Evolutionary conservation across 805 yeast genomes (phyloP).

Genomic region (Lachancea dasiensis): DNA sequence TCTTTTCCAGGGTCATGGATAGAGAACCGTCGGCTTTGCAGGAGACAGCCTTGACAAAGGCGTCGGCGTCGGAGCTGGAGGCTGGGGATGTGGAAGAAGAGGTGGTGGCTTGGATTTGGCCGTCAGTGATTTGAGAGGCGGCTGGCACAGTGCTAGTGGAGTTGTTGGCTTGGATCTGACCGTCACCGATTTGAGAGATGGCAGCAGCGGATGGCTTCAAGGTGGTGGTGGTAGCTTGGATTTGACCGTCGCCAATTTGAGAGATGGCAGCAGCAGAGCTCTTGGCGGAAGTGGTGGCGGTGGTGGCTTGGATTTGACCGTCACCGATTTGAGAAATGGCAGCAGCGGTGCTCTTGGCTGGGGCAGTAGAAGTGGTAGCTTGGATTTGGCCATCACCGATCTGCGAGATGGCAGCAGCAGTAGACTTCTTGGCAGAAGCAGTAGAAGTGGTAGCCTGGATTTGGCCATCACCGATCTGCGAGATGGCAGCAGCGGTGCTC

Average conservation of each 20-base stretch:
- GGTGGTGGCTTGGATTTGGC: constrained; percentile 36
- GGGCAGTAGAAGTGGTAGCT: constrained; percentile 29
- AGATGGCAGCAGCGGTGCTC: constrained; percentile 23
- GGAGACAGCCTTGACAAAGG: constrained; percentile 32
- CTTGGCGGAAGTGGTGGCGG: constrained; percentile 14
- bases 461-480: constrained; percentile 55
- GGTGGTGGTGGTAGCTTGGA: constrained; percentile 20
- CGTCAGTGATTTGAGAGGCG: constrained; percentile 37
- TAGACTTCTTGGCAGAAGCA: constrained; percentile 30
- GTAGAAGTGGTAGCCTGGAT: constrained; percentile 38
- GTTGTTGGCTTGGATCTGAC: constrained; percentile 19
- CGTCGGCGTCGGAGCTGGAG: constrained; percentile 18
- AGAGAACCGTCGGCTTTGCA: constrained; percentile 47
- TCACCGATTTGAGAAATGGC: constrained; percentile 30
- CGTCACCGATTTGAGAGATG: constrained; percentile 13
- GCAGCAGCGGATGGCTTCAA: constrained; percentile 11
- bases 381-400: constrained; percentile 46
- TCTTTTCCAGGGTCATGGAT: constrained; percentile 46
- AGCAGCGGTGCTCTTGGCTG: constrained; percentile 28
- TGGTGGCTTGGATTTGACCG: constrained; percentile 26
- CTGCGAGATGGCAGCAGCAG: constrained; percentile 36
- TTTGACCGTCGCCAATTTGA: constrained; percentile 39
- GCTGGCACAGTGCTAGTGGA: constrained; percentile 12
- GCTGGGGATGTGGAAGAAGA: constrained; percentile 23
- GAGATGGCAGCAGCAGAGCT: constrained; percentile 32